Evolutionary conservation across 371 early-diverging fungal species (phyloP).

Genomic region (Mucor mucedo): DNA sequence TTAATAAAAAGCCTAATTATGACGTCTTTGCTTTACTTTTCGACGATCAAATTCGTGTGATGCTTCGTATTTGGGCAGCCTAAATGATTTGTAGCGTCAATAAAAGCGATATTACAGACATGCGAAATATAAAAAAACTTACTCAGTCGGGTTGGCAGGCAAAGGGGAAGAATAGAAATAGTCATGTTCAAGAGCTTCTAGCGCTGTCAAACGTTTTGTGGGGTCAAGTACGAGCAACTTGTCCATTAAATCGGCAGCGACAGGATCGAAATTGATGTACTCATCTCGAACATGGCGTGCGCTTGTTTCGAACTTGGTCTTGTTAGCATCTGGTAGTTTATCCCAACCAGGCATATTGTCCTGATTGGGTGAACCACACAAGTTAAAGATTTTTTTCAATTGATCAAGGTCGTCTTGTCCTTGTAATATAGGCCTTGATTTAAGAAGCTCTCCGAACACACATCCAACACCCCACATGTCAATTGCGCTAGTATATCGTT

Average conservation of each 20-base stretch:
- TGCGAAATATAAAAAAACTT: conserved; percentile 21
- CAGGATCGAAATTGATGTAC: conserved; percentile 53
- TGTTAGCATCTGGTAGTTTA: conserved; percentile 65
- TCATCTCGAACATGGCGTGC: conserved; percentile 61
- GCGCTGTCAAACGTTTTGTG: conserved; percentile 72
- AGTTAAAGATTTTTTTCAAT: conserved; percentile 76
- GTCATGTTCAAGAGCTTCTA: conserved; percentile 78
- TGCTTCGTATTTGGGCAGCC: conserved; percentile 65
- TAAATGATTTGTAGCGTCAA: conserved; percentile 17
- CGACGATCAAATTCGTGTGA: conserved; percentile 59
- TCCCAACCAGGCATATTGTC: conserved; percentile 75
- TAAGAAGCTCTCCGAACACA: conserved; percentile 85
- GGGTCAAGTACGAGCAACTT: conserved; percentile 81
- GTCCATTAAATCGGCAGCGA: conserved; percentile 77
- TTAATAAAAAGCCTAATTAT: not conserved
- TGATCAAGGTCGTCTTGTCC: conserved; percentile 86
- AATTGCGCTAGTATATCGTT: conserved; percentile 85
- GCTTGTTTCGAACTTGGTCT: conserved; percentile 48
- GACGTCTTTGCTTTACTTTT: conserved; percentile 23
- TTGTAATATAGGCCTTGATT: conserved; percentile 76
- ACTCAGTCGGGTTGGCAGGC: conserved; percentile 66
- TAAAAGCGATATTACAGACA: not conserved
- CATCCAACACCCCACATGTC: conserved; percentile 99
- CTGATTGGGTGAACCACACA: conserved; percentile 83
- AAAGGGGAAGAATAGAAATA: conserved; percentile 66